Conservation (phyloP, 2,329 filamentous ascomycete species). For the Colletotrichum noveboracense region DNA sequence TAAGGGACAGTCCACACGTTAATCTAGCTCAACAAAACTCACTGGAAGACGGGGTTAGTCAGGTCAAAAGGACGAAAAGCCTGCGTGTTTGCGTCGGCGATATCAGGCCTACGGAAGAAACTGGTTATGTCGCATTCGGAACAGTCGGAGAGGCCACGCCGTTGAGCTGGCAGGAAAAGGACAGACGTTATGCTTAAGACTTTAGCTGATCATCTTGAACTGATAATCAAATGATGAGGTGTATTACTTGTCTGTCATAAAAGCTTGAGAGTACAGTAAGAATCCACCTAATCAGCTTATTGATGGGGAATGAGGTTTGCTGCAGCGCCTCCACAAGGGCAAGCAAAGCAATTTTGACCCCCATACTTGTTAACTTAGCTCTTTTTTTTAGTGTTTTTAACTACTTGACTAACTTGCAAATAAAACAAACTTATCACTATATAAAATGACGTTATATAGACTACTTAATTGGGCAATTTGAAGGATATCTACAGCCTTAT, state of each 20-base stretch:
- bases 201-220: rapidly evolving
- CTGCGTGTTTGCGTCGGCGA: not conserved
- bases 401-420: no score
- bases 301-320: not conserved
- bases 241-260: no score
- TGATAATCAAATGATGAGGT: no score
- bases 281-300: not conserved
- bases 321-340: no score
- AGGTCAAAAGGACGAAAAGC: not conserved
- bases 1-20: not conserved
- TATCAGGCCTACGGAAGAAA: not conserved
- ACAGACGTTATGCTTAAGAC: not conserved
- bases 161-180: not conserved
- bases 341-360: no score
- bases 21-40: not conserved
- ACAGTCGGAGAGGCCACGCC: not conserved
- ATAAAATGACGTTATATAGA: no score
- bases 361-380: no score
- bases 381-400: no score
- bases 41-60: not conserved
- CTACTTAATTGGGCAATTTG: no score
- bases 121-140: not conserved
- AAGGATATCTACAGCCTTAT: no score
- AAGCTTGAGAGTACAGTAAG: not conserved
- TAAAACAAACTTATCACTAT: no score